These are phyloP conservation scores for Dalbergia oliveri DNA, from an alignment of 306 rosid species.

Conservation along the genomic window DNA sequence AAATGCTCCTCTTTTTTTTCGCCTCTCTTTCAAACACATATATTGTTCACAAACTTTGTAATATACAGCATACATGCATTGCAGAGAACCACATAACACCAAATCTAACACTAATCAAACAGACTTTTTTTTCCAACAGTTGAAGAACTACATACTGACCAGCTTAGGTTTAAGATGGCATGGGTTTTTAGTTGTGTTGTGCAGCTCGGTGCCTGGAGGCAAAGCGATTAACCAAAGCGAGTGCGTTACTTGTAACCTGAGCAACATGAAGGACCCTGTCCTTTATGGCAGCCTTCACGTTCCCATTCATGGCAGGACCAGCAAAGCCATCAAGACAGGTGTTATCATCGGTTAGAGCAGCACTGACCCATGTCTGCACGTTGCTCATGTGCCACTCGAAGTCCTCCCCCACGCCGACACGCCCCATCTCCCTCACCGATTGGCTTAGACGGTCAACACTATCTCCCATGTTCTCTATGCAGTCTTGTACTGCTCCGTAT, in stretches of 20 bases:
- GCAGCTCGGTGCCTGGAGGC: constrained; percentile 52
- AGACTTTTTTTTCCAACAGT: background rate
- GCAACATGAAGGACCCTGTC: constrained; percentile 60
- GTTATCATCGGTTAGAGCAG: constrained; percentile 76
- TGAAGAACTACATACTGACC: constrained; percentile 1
- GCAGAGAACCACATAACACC: background rate
- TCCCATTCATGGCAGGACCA: constrained; percentile 57
- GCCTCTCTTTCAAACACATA: background rate
- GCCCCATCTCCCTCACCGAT: constrained; percentile 69
- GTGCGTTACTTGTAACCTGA: constrained; percentile 85
- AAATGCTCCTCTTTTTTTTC: background rate
- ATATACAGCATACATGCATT: background rate
- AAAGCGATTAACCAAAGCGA: constrained; percentile 78
- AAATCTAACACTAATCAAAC: background rate
- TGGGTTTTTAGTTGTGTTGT: constrained; percentile 29
- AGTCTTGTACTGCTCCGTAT: constrained; percentile 69
- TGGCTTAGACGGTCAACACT: constrained; percentile 66
- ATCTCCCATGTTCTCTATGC: constrained; percentile 79
- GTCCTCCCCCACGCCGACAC: constrained; percentile 57
- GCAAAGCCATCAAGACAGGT: constrained; percentile 83
- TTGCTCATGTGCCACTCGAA: constrained; percentile 82
- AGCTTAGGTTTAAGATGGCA: background rate
- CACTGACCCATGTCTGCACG: constrained; percentile 91
- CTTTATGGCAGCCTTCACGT: constrained; percentile 55
- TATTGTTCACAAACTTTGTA: background rate